Evolutionary conservation across 305 asterid species (phyloP), one percentile per base, ranked within the genome.

Genomic region (Rubia peregrina): DNA sequence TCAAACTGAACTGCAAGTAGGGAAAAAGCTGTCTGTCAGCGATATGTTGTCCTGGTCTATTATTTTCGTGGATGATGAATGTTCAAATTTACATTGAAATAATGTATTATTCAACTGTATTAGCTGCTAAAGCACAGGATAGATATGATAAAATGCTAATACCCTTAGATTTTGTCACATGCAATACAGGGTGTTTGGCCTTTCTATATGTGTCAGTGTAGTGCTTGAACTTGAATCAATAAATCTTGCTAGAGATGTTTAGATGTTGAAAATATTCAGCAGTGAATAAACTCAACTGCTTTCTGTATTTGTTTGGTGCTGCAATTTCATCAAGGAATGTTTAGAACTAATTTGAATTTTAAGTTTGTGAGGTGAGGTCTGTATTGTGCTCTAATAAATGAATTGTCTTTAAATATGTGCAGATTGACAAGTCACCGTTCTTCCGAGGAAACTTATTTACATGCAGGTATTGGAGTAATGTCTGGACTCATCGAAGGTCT

Each of bases 401-500:
- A 64, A 14, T 10, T 70, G 49, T 40, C 62, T 36, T 57, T 81
- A 84, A 69, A 69, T 67, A 68, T 75, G 59, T 48, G 49, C 79
- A 51, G 67, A 67, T 71, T 76, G 73, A 71, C 70, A 6, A 68
- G 43, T 75, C 77, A 59, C 48, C 66, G 46, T 55, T 55, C 22
- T 65, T 56, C 61, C 26, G 66, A 48, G 40, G 44, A 64, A 26
- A 14, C 41, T 56, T 60, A 68, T 30, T 67, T 74, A 76, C 71
- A 69, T 75, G 76, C 81, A 30, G 73, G 69, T 71, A 71, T 80
- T 68, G 57, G 60, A 68, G 78, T 55, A 36, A 91, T 91, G 98
- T 82, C 99, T 75, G 95, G 79, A 80, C 99, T 95, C 67, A 95
- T 95, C 24, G 99, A 95, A 79, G 99, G 99, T 65, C 98, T 95